Base-by-base conservation (phyloP, 2,329 filamentous ascomycete species). In the Exophiala alcalophila region DNA sequence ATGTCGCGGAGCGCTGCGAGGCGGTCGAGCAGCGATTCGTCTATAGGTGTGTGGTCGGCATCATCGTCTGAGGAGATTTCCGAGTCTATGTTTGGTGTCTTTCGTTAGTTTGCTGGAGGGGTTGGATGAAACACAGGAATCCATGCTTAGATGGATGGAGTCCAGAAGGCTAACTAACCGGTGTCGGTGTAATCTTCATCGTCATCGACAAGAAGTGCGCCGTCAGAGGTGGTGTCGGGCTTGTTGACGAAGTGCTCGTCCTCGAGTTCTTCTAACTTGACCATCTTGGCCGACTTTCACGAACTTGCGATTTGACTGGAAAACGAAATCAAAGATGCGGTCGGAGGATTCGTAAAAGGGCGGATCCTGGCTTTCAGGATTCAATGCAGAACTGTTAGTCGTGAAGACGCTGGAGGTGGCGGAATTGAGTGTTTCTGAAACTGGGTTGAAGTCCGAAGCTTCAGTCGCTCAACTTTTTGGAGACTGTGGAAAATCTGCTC, bases 191-290 rank as follows among this genome's bases (percentile, higher is more conserved):
- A 94, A 63, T 90, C 90, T 47, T 94, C 87, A 29, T 92, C 84
- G 45, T 71, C 68, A 35, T 65, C 67, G 26, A 59, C 59, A 31
- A 71, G 56, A 41, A 71, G 61, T 33, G 61, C 83, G 47, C 82
- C 79, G 44, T 78, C 74, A 55, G 74, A 73, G 54, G 67, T 64
- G 50, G 81, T 70, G 61, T 84, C 82, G 56, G 76, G 71, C 67
- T 84, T 82, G 66, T 79, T 73, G 70, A 84, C 76, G 75, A 96
- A 94, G 70, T 94, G 86, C 77, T 96, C 90, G 66, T 97, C 91
- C 65, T 94, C 84, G 63, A 97, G 91, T 76, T 97, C 91, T 65
- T 88, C 86, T 64, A 97, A 86, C 71, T 91, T 88, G 68, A 97
- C 91, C 91, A 97, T 96, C 60, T 49, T 58, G 34, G n/a, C 16